Conservation (phyloP, 345 rosid species). For the Erucastrum elatum region DNA sequence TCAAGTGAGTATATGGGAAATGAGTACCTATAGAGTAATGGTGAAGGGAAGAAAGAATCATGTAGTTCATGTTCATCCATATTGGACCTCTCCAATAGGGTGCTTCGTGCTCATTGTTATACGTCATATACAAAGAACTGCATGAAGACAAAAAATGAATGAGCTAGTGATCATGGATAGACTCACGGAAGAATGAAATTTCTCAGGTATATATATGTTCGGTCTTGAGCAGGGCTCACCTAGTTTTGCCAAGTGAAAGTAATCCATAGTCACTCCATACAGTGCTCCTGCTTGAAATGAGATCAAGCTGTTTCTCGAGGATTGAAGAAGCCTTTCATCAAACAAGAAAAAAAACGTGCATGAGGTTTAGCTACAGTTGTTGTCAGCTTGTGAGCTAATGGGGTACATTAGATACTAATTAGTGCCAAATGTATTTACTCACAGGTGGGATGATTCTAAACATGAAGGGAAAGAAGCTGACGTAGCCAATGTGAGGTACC, state of each 20-base stretch:
- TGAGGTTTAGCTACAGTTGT: background rate
- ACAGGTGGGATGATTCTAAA: constrained; percentile 79
- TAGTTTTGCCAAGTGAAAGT: constrained; percentile 87
- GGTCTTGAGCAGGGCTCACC: constrained; percentile 46
- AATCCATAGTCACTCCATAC: constrained; percentile 90
- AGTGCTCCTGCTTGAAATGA: constrained; percentile 64
- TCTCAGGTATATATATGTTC: background rate
- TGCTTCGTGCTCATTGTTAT: constrained; percentile 82
- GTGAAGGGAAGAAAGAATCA: constrained; percentile 81
- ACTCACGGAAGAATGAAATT: background rate
- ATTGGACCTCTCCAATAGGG: constrained; percentile 98
- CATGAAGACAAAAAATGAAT: background rate
- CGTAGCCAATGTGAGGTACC: constrained; percentile 91
- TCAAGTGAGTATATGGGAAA: background rate
- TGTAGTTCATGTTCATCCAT: constrained; percentile 93
- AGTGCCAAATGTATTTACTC: constrained; percentile 42
- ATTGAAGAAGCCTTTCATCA: constrained; percentile 67
- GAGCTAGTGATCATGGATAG: background rate
- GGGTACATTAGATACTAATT: background rate
- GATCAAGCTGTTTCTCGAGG: constrained; percentile 82
- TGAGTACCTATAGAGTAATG: constrained; percentile 72
- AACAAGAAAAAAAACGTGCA: constrained; percentile 1
- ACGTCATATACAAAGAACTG: constrained; percentile 89
- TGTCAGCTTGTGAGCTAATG: too few relatives aligned
- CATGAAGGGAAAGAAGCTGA: constrained; percentile 94